Conservation (phyloP, 495 filamentous ascomycete species). For the Neurospora africana region DNA sequence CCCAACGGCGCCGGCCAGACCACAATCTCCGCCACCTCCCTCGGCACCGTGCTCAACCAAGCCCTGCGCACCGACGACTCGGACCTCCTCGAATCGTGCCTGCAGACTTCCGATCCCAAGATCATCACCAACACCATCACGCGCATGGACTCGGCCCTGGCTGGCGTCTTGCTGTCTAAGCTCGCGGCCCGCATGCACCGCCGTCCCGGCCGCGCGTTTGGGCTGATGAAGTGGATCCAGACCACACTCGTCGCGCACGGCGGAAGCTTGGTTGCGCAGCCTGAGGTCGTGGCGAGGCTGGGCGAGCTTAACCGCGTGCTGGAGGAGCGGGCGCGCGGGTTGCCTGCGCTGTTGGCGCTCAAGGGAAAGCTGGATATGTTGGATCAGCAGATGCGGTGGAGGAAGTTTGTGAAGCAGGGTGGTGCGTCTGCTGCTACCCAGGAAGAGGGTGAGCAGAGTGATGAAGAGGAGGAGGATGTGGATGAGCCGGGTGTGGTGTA, state of each 20-base stretch:
- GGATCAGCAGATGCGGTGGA: slow-evolving; percentile 71
- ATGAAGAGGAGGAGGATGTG: slow-evolving; percentile 57
- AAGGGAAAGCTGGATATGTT: slow-evolving; percentile 92
- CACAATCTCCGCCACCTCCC: slow-evolving; percentile 64
- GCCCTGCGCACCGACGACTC: slow-evolving; percentile 85
- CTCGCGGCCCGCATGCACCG: slow-evolving; percentile 81
- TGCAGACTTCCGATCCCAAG: slow-evolving; percentile 61
- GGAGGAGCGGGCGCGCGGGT: slow-evolving; percentile 68
- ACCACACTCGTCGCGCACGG: slow-evolving; percentile 94
- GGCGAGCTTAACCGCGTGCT: slow-evolving; percentile 70
- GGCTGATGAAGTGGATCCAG: slow-evolving; percentile 91
- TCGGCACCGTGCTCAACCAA: slow-evolving; percentile 83
- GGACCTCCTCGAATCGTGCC: slow-evolving; percentile 80
- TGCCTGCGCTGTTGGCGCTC: slow-evolving; percentile 74
- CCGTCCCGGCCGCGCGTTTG: slow-evolving; percentile 77
- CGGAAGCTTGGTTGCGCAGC: slow-evolving; percentile 75
- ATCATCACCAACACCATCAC: slow-evolving; percentile 82
- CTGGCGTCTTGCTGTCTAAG: slow-evolving; percentile 63
- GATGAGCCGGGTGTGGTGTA: slow-evolving; percentile 59
- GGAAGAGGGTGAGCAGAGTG: slow-evolving; percentile 57
- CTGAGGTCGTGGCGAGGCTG: slow-evolving; percentile 65
- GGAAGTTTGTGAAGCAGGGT: slow-evolving; percentile 47
- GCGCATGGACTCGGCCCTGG: slow-evolving; percentile 74
- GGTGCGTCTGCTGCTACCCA: slow-evolving; percentile 23
- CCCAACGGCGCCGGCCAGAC: slow-evolving; percentile 19